These are phyloP conservation scores for Calocybe indica DNA, from an alignment of 768 basidiomycete species.

Conservation along the genomic window DNA sequence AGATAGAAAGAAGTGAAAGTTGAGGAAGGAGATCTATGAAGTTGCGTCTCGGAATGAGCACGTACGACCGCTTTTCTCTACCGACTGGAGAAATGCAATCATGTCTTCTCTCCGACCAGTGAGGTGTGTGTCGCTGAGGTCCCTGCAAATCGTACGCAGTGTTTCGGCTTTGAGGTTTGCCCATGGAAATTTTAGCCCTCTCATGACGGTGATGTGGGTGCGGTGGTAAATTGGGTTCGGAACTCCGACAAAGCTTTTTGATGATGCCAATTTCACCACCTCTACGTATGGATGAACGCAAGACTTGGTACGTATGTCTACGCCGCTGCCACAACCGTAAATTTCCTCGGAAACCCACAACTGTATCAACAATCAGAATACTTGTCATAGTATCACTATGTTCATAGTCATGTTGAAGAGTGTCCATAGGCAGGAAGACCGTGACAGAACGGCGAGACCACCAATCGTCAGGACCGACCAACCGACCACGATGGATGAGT, in stretches of 20 bases:
- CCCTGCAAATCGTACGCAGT: conserved; percentile 13
- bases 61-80: conserved; percentile 11
- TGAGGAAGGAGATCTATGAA: background rate
- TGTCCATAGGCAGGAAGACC: too few relatives aligned
- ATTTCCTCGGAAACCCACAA: too few relatives aligned
- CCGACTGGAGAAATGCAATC: conserved; percentile 7
- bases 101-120: conserved; percentile 6
- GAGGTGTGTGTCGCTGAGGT: conserved; percentile 6
- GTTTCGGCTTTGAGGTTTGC: conserved; percentile 15
- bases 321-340: too few relatives aligned
- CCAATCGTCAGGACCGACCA: too few relatives aligned
- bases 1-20: background rate
- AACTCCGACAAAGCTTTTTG: background rate
- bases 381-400: too few relatives aligned
- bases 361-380: too few relatives aligned
- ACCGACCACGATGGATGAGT: too few relatives aligned
- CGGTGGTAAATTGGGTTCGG: background rate
- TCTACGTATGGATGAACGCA: too few relatives aligned
- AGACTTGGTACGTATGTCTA: too few relatives aligned
- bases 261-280: conserved; percentile 1
- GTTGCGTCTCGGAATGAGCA: background rate
- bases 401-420: too few relatives aligned
- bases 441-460: too few relatives aligned
- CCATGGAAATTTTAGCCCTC: conserved; percentile 10
- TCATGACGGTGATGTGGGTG: background rate